These are phyloP conservation scores for Escallonia rubra DNA, from an alignment of 129 eudicot genomes.

Conservation along the genomic window DNA sequence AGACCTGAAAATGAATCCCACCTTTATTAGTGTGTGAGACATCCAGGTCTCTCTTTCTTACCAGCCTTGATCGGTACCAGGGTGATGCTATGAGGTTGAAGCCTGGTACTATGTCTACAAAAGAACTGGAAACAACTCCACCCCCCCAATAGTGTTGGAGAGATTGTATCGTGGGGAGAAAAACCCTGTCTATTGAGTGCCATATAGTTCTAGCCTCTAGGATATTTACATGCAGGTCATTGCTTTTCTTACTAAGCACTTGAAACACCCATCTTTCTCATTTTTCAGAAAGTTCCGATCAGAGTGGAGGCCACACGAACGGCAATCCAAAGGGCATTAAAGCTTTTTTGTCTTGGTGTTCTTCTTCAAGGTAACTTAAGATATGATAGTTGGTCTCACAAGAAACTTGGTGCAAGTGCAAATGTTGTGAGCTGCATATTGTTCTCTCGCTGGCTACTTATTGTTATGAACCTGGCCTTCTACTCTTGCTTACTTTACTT, in stretches of 20 bases:
- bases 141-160: no score
- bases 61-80: no score
- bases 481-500: no score
- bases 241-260: background rate
- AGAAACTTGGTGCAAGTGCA: background rate
- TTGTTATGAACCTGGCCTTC: no score
- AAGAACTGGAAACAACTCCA: no score
- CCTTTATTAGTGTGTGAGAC: background rate
- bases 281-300: conserved; percentile 50
- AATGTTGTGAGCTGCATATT: background rate
- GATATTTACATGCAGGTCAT: no score
- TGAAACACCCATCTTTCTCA: conserved; percentile 16
- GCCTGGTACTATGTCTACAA: no score
- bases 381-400: background rate
- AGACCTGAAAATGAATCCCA: background rate
- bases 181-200: no score
- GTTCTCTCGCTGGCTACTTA: no score
- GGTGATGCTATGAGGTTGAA: no score
- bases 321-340: conserved; percentile 44
- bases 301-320: conserved; percentile 59
- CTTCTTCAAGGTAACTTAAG: conserved; percentile 63
- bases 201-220: no score
- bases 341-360: conserved; percentile 68
- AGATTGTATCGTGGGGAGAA: no score
- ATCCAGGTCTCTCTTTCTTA: background rate